A percentile compares a stretch with the other conserved stretches of the same genome.
phyloP scores from a whole-genome alignment of 2,329 filamentous ascomycete species.

The Apiospora saccharicola region DNA sequence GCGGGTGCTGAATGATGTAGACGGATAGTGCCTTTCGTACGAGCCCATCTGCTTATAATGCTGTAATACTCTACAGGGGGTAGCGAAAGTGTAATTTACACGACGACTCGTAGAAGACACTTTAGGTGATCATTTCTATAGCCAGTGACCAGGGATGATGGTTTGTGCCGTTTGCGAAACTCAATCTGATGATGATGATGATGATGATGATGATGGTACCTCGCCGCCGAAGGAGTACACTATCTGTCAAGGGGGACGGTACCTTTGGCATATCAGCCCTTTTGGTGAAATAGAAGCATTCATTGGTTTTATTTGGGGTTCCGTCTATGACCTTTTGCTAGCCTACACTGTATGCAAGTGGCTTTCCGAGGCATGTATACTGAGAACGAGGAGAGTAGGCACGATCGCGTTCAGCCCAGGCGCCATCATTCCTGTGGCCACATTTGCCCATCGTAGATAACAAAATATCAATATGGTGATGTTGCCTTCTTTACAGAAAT shows the following conservation, averaged over 20 bases:
- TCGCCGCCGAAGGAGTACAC: background rate
- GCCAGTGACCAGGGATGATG: background rate
- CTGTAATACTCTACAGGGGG: background rate
- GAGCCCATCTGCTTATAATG: background rate
- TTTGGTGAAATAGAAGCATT: background rate
- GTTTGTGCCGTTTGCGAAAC: background rate
- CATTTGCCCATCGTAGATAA: background rate
- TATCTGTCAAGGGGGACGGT: background rate
- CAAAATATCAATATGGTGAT: background rate
- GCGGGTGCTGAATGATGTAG: no score
- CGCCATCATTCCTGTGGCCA: background rate
- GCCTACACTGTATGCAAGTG: background rate
- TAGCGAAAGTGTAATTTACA: background rate
- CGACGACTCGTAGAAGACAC: background rate
- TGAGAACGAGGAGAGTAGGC: background rate
- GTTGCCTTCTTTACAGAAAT: background rate
- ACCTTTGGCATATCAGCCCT: background rate
- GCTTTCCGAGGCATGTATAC: background rate
- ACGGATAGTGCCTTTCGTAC: background rate
- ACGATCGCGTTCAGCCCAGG: background rate
- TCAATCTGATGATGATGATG: background rate
- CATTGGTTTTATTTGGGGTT: background rate
- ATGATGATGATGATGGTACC: background rate
- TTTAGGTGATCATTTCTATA: background rate
- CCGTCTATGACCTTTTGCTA: background rate